Evolutionary conservation across 2,329 filamentous ascomycete species (phyloP).

Genomic region (Aureobasidium vineae): DNA sequence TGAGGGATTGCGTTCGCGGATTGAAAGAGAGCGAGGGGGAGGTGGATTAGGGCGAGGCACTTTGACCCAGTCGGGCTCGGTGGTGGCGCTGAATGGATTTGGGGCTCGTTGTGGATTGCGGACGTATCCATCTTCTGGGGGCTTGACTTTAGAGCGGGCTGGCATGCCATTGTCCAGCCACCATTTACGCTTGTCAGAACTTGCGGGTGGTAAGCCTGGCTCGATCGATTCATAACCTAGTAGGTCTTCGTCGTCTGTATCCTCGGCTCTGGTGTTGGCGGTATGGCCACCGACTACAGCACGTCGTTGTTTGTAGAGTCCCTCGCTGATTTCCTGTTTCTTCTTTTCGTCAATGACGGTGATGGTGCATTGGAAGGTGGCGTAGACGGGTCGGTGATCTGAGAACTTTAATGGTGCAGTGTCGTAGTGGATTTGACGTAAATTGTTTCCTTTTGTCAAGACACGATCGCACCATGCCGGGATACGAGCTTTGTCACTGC

Average conservation of each 20-base stretch:
- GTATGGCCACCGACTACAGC: constrained; percentile 64
- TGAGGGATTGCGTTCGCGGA: constrained; percentile 28
- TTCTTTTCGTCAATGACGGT: constrained; percentile 72
- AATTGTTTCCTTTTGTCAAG: constrained; percentile 76
- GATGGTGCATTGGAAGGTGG: constrained; percentile 79
- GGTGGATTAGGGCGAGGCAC: constrained; percentile 39
- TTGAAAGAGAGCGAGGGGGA: constrained; percentile 30
- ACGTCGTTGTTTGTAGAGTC: constrained; percentile 69
- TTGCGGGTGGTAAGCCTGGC: constrained; percentile 66
- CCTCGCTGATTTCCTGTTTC: constrained; percentile 69
- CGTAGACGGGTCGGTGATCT: constrained; percentile 94
- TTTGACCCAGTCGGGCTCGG: constrained; percentile 81
- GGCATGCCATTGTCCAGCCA: constrained; percentile 67
- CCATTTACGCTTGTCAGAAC: constrained; percentile 62
- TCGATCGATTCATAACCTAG: constrained; percentile 80
- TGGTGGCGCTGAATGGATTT: constrained; percentile 74
- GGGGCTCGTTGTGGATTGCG: constrained; percentile 72
- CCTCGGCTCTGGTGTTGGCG: constrained; percentile 56
- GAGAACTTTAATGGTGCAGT: constrained; percentile 83
- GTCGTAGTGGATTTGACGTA: constrained; percentile 80
- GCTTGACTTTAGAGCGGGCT: constrained; percentile 68
- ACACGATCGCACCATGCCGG: constrained; percentile 98
- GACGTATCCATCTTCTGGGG: constrained; percentile 61
- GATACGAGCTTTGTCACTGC: constrained; percentile 90
- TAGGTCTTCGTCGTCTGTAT: constrained; percentile 74